These are phyloP conservation scores for Dictyostelium firmibasis DNA, from an alignment of 78 protist genomes.

Conservation along the genomic window DNA sequence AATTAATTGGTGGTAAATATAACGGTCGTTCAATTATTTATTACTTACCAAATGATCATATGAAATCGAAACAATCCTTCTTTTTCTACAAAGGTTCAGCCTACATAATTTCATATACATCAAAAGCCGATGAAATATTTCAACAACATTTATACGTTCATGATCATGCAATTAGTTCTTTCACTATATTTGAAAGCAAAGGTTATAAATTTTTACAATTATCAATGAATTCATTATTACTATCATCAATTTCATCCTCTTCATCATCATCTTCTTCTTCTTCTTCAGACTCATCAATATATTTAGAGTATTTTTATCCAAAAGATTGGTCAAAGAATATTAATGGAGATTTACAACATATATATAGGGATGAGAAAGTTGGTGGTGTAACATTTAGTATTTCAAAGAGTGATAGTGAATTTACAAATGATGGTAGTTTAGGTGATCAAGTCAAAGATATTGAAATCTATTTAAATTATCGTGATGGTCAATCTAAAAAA, in stretches of 20 bases:
- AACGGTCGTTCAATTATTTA: neutral
- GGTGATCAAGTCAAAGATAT: neutral
- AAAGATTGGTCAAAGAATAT: neutral
- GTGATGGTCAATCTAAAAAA: neutral
- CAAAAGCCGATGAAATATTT: neutral
- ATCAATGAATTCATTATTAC: neutral
- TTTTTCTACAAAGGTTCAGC: neutral
- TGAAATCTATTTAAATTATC: neutral
- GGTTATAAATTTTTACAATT: neutral
- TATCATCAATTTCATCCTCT: neutral
- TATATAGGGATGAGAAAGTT: neutral
- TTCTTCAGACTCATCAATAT: neutral
- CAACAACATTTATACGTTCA: neutral
- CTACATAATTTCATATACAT: neutral
- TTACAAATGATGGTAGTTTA: neutral
- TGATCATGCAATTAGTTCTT: conserved; percentile 7
- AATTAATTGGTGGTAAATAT: neutral
- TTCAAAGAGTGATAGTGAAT: neutral
- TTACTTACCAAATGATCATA: neutral
- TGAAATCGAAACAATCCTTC: neutral
- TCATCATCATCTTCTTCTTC: neutral
- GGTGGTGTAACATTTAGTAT: neutral
- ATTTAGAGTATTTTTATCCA: neutral
- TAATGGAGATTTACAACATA: neutral
- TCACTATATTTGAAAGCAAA: neutral